Base-by-base conservation (phyloP, 441 rosid genomes). In the Eutrema salsugineum region DNA sequence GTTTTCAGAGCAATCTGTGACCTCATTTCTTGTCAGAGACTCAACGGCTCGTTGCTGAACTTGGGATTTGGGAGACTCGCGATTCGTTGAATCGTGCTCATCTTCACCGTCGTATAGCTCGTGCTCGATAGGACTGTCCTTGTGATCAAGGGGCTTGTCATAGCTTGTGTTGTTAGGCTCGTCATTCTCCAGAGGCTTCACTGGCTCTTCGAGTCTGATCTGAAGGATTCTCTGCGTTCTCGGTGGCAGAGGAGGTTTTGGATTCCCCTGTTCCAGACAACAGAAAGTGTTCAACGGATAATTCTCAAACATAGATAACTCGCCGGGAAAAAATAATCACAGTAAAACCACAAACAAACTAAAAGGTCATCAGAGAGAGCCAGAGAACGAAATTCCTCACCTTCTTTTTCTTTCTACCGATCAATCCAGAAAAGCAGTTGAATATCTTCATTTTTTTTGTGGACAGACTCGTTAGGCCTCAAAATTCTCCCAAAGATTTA, bases 31-130 rank as follows among this genome's bases (percentile, higher is more conserved):
- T 48, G 66, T 66, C 6, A 59, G 73, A 61, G 78, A 83, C 56
- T 63, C 67, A 49, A 79, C 75, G 17, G 40, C 71, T 59, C 38
- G 81, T 58, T 68, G 71, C 39, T 87, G 85, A 66, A 85, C 89
- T 80, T 84, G 83, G 53, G 75, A 68, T 65, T 88, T 87, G 8
- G 89, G 85, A 67, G 82, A 68, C 8, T 87, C 86, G 80, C 84
- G 80, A 44, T 77, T 87, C 43, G 83, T 83, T 27, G 90, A 88
- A 16, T 73, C 49, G 24, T 77, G 76, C 46, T 86, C 97, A 63
- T 91, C 94, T 73, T 85, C 97, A 56, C 91, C 91, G 66, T 91
- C 93, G 7, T 70, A 69, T 11, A 80, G 71, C 49, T 85, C 88
- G 33, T 63, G 72, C 55, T 46, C 78, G 28, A 17, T 65, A 27